These are phyloP conservation scores for Peronospora farinosa DNA, from an alignment of 352 stramenopile species.

Conservation along the genomic window DNA sequence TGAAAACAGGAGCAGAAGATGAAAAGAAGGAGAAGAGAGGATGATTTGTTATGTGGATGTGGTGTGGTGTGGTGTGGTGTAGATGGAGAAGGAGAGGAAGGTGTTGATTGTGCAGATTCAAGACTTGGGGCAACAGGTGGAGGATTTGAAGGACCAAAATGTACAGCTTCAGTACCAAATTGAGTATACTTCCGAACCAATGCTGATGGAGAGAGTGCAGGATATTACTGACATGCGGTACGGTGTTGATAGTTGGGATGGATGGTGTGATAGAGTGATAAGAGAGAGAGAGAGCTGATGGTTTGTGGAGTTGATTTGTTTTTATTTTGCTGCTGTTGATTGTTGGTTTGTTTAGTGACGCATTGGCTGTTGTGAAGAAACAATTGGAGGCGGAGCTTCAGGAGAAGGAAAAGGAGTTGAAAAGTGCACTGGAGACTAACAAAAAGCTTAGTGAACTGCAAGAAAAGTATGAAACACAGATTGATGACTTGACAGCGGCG, in stretches of 20 bases:
- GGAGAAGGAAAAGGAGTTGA: conserved; percentile 52
- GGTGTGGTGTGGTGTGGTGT: conserved; percentile 4
- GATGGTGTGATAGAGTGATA: not conserved
- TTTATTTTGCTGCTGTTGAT: conserved; percentile 1
- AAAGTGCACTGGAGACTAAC: conserved; percentile 29
- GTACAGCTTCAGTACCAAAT: conserved; percentile 81
- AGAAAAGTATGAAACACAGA: conserved; percentile 35
- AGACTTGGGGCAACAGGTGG: conserved; percentile 48
- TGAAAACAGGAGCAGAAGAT: not conserved
- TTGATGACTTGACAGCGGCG: conserved; percentile 32
- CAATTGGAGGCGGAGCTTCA: conserved; percentile 64
- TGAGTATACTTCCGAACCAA: conserved; percentile 75
- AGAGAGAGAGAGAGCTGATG: conserved; percentile 1
- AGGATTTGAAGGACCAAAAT: conserved; percentile 76
- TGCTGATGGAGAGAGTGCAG: conserved; percentile 75
- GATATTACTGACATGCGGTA: conserved; percentile 74
- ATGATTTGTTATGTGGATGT: conserved; percentile 9
- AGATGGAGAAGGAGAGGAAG: conserved; percentile 76
- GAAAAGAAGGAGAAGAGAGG: conserved; percentile 1
- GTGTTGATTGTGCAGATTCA: conserved; percentile 34
- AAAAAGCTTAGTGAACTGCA: conserved; percentile 31
- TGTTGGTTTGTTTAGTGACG: conserved; percentile 28
- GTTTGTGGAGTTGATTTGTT: not conserved
- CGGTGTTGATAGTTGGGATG: not conserved
- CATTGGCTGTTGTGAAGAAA: conserved; percentile 57